Base-by-base conservation (phyloP, 179 eudicot genomes). In the Gypsophila paniculata region DNA sequence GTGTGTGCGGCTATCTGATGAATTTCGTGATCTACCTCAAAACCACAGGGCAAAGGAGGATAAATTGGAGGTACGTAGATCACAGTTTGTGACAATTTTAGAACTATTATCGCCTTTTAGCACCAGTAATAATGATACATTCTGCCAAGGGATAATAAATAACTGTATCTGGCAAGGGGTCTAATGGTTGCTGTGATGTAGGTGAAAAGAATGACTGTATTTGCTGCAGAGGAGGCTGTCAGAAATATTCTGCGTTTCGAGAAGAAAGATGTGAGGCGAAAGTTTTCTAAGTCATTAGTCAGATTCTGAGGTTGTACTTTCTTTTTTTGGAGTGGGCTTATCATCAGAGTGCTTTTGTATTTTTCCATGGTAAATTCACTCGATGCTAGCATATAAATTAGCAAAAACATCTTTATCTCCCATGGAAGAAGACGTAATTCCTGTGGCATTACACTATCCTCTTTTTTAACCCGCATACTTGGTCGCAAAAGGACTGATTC, bases 31-130 rank as follows among this genome's bases (percentile, higher is more conserved):
- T 68, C 85, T 87, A 65, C 95, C 95, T n/a, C 76, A 70, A 1
- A 80, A 75, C 34, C 95, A 89, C 78, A 72, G 79, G 55, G 86
- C 95, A 8, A 89, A 87, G 80, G 91, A 86, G 75, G 91, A 86
- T 70, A 86, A 87, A 58, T 81, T 89, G 66, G 93, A 87, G 89
- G 93, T 89, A 74, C 13, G 19, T 19, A 51, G 18, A 49, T 17
- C 34, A 29, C 32, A 23, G 6, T 49, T 34, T 60, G 6, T 25
- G 1, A 8, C 36, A 10, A 23, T 12, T 29, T 57, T 55, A n/a
- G 42, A 38, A 8, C 0, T 23, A 59, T 48, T 23, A 11, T 52
- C 39, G 55, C 42, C 8, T 42, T 32, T 48, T 49, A 6, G 59
- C 3, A 25, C 15, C 39, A 26, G 5, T 5, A 61, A 1, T 22